Conservation (phyloP, 2,329 filamentous ascomycete genomes). For the Colletotrichum kahawae region DNA sequence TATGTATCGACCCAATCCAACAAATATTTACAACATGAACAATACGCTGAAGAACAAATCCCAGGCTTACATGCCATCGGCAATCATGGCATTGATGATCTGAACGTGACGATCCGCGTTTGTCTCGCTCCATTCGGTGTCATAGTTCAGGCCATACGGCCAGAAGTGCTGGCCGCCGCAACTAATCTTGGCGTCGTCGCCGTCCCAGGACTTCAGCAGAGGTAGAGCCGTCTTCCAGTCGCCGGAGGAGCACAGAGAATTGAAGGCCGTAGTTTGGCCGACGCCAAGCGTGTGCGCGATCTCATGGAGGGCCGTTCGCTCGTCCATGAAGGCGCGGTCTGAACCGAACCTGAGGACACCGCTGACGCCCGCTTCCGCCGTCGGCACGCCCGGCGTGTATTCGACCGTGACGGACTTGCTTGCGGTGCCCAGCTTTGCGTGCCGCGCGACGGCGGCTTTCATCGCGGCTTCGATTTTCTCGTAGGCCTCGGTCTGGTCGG, state of each 20-base stretch:
- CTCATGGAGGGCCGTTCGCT: conserved; percentile 54
- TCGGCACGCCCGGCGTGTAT: conserved; percentile 48
- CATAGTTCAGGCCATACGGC: conserved; percentile 48
- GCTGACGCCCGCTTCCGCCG: conserved; percentile 50
- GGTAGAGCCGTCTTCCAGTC: conserved; percentile 45
- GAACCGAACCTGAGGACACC: conserved; percentile 52
- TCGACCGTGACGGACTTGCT: conserved; percentile 43
- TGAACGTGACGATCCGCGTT: conserved; percentile 48
- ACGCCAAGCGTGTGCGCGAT: conserved; percentile 52
- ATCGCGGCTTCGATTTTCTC: conserved; percentile 47
- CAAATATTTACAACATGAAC: not conserved
- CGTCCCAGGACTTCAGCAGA: conserved; percentile 47
- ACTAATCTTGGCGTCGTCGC: conserved; percentile 37
- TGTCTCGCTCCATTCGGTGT: conserved; percentile 49
- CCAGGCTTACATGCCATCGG: conserved; percentile 34
- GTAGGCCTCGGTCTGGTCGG: conserved; percentile 50
- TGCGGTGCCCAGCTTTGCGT: conserved; percentile 37
- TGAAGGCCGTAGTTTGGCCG: conserved; percentile 47
- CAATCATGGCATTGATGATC: conserved; percentile 49
- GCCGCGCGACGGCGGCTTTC: conserved; percentile 43
- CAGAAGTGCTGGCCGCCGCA: conserved; percentile 45
- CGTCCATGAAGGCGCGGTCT: conserved; percentile 51
- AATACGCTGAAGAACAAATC: not conserved
- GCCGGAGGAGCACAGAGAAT: conserved; percentile 40
- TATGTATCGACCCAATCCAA: not conserved